Percentiles rank a stretch among this genome's conserved stretches.
Evolutionary conservation across 495 filamentous ascomycete genomes (phyloP).

Genomic region (Aspergillus ellipticus): DNA sequence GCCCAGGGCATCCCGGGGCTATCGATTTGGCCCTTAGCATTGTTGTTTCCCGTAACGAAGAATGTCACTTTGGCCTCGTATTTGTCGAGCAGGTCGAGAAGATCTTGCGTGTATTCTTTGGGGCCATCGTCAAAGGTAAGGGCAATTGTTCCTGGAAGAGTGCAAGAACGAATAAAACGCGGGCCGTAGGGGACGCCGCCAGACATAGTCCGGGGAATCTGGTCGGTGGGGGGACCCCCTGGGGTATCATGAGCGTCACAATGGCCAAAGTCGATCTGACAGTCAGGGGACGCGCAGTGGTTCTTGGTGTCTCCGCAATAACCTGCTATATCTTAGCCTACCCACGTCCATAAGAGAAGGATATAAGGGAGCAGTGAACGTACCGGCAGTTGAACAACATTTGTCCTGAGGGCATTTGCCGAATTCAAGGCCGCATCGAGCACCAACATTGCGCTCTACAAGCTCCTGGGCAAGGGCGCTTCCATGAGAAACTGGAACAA

Average conservation of each 20-base stretch:
- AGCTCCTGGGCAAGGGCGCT: slow-evolving; percentile 1
- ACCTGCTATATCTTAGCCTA: slow-evolving; percentile 26
- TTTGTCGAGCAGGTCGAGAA: slow-evolving; percentile 64
- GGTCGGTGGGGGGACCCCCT: slow-evolving; percentile 54
- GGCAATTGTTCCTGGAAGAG: slow-evolving; percentile 59
- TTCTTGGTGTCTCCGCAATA: slow-evolving; percentile 58
- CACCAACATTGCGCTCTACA: slow-evolving; percentile 20
- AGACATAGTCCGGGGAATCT: slow-evolving; percentile 54
- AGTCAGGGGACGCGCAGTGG: slow-evolving; percentile 68
- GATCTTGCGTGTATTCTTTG: slow-evolving; percentile 60
- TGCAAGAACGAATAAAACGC: slow-evolving; percentile 63
- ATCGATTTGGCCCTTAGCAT: slow-evolving; percentile 69
- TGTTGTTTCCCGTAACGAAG: slow-evolving; percentile 73
- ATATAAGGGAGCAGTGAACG: slow-evolving; percentile 25
- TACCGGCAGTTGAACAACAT: slow-evolving; percentile 64
- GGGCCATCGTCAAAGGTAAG: slow-evolving; percentile 81
- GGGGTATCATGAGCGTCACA: slow-evolving; percentile 70
- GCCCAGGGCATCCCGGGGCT: slow-evolving; percentile 53
- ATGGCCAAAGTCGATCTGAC: slow-evolving; percentile 61
- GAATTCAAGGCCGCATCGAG: slow-evolving; percentile 36
- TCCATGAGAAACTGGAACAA: slow-evolving; percentile 2
- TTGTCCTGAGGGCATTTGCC: slow-evolving; percentile 52
- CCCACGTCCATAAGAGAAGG: not conserved
- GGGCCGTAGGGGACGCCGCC: slow-evolving; percentile 59
- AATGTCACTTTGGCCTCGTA: slow-evolving; percentile 72